A percentile compares a stretch with the other conserved stretches of the same genome.
Conservation (phyloP, 106 monocot genomes). For the Acorus gramineus region DNA sequence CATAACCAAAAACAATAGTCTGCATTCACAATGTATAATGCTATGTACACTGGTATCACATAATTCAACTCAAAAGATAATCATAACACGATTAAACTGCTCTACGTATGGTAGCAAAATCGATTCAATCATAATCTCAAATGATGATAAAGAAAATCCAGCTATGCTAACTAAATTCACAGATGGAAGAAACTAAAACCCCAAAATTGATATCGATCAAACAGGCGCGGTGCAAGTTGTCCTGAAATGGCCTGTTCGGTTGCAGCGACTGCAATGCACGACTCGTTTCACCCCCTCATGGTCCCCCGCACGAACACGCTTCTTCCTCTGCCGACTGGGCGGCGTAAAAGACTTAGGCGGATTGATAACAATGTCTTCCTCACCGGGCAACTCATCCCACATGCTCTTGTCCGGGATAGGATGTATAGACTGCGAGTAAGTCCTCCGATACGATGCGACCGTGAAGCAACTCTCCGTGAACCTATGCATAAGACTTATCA, state of each 20-base stretch:
- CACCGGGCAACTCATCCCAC: constrained; percentile 57
- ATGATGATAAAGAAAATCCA: too few species aligned
- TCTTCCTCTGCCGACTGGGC: constrained; percentile 75
- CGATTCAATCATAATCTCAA: too few species aligned
- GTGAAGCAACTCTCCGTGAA: constrained; percentile 95
- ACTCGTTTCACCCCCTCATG: constrained; percentile 65
- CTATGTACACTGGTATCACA: too few species aligned
- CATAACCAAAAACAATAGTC: too few species aligned
- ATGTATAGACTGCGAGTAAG: constrained; percentile 89
- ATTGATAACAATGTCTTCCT: constrained; percentile 39
- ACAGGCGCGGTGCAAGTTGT: constrained; percentile 96
- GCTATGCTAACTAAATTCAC: too few species aligned
- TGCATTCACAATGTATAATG: too few species aligned
- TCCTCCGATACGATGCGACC: constrained; percentile 76
- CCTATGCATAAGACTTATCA: constrained; percentile 1
- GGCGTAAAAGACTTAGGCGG: constrained; percentile 86
- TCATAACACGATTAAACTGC: too few species aligned
- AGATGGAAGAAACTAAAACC: too few species aligned
- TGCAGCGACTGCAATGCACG: constrained; percentile 94
- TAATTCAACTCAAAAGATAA: too few species aligned
- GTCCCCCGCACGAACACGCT: constrained; percentile 84
- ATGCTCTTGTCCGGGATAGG: constrained; percentile 85
- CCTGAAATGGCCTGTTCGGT: constrained; percentile 92
- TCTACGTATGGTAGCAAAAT: too few species aligned
- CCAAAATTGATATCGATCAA: constrained; percentile 7